These are phyloP conservation scores for Hypoxylon fragiforme DNA, from an alignment of 495 filamentous ascomycete genomes.

Conservation along the genomic window DNA sequence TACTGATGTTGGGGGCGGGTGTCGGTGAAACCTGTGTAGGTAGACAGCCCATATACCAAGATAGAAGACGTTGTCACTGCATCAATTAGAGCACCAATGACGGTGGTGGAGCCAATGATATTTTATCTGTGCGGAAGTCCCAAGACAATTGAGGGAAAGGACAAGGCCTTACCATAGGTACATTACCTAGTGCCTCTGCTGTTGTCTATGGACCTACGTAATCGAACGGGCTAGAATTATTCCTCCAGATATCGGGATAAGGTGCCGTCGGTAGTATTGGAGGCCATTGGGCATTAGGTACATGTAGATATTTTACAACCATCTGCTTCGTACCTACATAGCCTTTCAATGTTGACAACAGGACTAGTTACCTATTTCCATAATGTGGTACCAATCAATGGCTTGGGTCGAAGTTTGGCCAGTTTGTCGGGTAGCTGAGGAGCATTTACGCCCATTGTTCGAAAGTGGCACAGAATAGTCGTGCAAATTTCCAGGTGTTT, in stretches of 20 bases:
- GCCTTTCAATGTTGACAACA: no score
- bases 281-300: no score
- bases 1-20: neutral
- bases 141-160: no score
- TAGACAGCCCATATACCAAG: neutral
- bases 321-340: no score
- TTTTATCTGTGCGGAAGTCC: slow-evolving; percentile 5
- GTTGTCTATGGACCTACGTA: no score
- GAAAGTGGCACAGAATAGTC: slow-evolving; percentile 15
- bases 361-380: no score
- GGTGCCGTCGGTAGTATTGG: no score
- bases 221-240: slow-evolving; percentile 6
- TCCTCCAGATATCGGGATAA: neutral
- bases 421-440: slow-evolving; percentile 4
- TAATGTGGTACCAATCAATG: no score
- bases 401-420: neutral
- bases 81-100: slow-evolving; percentile 8
- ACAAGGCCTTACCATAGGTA: neutral
- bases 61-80: neutral
- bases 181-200: slow-evolving; percentile 9
- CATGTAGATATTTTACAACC: no score
- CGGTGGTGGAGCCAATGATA: slow-evolving; percentile 20
- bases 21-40: slow-evolving; percentile 29
- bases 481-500: slow-evolving; percentile 35
- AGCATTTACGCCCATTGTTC: neutral